These are phyloP conservation scores for Hygrophila difformis DNA, from an alignment of 257 asterid genomes.

Conservation along the genomic window DNA sequence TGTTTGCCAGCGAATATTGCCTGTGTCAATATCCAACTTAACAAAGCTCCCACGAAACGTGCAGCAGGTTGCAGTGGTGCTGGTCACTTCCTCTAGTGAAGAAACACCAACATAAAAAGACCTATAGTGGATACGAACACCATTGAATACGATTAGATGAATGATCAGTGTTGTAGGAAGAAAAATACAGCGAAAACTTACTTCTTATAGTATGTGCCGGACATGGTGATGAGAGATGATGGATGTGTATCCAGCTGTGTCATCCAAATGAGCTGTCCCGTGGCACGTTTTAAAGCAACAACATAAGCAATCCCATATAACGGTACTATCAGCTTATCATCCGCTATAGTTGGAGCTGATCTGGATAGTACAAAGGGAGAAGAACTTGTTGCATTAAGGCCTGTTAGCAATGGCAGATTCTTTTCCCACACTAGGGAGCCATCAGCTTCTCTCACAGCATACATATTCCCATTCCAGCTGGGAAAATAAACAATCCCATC, in stretches of 20 bases:
- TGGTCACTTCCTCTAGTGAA: slow-evolving; percentile 22
- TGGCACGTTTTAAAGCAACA: slow-evolving; percentile 27
- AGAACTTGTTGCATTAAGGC: slow-evolving; percentile 20
- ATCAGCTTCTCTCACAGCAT: slow-evolving; percentile 33
- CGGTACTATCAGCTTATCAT: slow-evolving; percentile 30
- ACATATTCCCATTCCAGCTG: slow-evolving; percentile 38
- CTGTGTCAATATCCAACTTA: slow-evolving; percentile 34
- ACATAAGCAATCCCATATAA: slow-evolving; percentile 43
- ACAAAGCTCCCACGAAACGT: slow-evolving; percentile 43
- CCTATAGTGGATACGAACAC: not conserved
- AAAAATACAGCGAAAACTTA: slow-evolving; percentile 1
- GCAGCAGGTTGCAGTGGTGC: slow-evolving; percentile 30
- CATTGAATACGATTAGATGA: not conserved
- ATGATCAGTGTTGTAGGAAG: not conserved
- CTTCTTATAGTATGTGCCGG: slow-evolving; percentile 44
- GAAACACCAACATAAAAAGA: slow-evolving; percentile 37
- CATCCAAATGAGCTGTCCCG: slow-evolving; percentile 41
- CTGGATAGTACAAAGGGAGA: slow-evolving; percentile 13
- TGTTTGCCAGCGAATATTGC: slow-evolving; percentile 32
- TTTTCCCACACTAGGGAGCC: slow-evolving; percentile 39
- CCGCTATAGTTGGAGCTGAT: slow-evolving; percentile 39
- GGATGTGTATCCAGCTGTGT: slow-evolving; percentile 38
- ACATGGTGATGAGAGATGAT: slow-evolving; percentile 41
- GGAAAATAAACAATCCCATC: slow-evolving; percentile 35
- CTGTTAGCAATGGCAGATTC: slow-evolving; percentile 24